Conservation (phyloP, 179 eudicot species). For the Beta lomatogona region DNA sequence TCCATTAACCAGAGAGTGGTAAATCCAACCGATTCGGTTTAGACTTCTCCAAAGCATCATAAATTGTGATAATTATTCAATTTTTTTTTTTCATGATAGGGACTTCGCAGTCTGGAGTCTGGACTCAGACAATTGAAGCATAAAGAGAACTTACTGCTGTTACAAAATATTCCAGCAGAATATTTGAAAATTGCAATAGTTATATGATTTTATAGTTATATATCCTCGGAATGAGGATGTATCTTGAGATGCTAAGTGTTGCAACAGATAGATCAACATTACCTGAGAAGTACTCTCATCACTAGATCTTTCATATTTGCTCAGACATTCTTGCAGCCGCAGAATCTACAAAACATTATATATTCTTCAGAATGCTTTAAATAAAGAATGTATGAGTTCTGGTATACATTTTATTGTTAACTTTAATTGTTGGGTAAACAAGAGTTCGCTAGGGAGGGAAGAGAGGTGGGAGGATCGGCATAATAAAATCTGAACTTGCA, state of each 20-base stretch:
- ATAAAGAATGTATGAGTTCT: not conserved
- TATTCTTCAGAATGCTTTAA: conserved; percentile 10
- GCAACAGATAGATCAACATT: not conserved
- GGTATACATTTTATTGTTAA: not conserved
- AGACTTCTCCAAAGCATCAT: not conserved
- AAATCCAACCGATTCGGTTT: not conserved
- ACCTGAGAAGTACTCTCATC: conserved; percentile 95
- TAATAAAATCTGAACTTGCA: not conserved
- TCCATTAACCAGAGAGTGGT: not conserved
- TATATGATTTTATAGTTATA: no score
- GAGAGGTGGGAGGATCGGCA: not conserved
- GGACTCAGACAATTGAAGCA: not conserved
- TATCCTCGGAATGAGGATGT: not conserved
- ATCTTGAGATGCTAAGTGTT: not conserved
- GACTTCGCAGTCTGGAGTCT: conserved; percentile 5
- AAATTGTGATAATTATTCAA: not conserved
- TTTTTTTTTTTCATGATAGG: not conserved
- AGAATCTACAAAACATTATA: conserved; percentile 54
- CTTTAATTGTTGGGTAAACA: not conserved
- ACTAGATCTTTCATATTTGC: conserved; percentile 84
- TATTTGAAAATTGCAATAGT: not conserved
- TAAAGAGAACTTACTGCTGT: not conserved
- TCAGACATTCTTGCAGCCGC: conserved; percentile 91
- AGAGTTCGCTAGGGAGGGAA: not conserved
- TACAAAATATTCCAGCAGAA: not conserved